Base-by-base conservation (phyloP, 768 basidiomycete species). In the Serendipita sp. region DNA sequence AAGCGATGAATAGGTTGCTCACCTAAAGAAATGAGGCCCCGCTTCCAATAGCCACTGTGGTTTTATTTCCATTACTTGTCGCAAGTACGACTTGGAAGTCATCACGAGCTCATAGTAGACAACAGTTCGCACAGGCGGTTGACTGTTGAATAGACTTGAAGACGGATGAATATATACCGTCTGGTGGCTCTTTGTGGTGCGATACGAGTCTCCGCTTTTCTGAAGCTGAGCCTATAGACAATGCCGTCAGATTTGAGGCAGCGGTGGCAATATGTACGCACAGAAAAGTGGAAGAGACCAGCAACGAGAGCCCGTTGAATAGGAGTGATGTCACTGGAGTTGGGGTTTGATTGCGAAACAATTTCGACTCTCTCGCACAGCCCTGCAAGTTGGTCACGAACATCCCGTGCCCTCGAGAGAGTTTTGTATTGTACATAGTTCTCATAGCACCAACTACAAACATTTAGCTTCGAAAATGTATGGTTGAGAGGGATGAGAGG, bases 11-110 rank as follows among this genome's bases (percentile, higher is more conserved):
- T 23, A 23, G 23, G 23, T 23, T 23, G 23, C 67, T 44, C 80
- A 78, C 72, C 91, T 95, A 82, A 95, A 98, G 72, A 92, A 97
- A 72, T 98, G 95, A 0, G 95, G 94, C 1, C 95, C 95, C 23
- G 97, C 92, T 80, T 97, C 95, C 46, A 96, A 73, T 36, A 97
- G 73, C 96, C 96, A 98, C 29, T 83, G 72, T 3, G 95, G 90
- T 72, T 98, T 97, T 71, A 98, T 97, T 70, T 98, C 96, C 93
- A 98, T 97, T 44, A 93, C 81, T 79, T 97, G 94, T 66, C 90
- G 80, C 82, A 97, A 88, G 71, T 96, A 99, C 36, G 96, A 97
- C 75, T 98, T 97, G 44, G 87, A 87, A 5, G 96, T 99, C 81
- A 95, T 87, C 27, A 99, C 95, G 27, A 99, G 82, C 73, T 98